Conservation (phyloP, 2,329 filamentous ascomycete species). For the Lasiodiplodia hormozganensis region DNA sequence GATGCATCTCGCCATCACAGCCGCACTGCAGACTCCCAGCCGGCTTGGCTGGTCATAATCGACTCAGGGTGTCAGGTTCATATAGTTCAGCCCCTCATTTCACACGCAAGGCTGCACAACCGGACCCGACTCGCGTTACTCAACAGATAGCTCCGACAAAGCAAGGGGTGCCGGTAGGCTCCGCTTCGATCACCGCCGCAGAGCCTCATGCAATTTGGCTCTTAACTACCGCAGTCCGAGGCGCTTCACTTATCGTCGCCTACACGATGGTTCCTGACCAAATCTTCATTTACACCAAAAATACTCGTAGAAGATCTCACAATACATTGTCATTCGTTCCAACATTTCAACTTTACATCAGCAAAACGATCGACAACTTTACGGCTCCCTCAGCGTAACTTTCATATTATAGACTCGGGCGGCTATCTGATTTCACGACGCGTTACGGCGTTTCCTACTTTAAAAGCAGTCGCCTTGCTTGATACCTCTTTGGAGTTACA, state of each 20-base stretch:
- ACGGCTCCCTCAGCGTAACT: neutral
- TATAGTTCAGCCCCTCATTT: no score
- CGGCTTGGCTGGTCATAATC: no score
- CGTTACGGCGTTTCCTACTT: neutral
- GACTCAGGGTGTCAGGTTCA: no score
- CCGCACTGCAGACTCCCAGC: no score
- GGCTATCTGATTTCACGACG: neutral
- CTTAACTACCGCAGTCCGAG: neutral
- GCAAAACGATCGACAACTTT: neutral
- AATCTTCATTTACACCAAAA: constrained; percentile 17
- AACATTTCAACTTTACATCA: neutral
- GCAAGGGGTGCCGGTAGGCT: neutral
- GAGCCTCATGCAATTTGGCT: neutral
- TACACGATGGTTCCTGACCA: constrained; percentile 3
- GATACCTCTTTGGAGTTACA: neutral
- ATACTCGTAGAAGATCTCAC: constrained; percentile 19
- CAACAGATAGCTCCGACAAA: neutral
- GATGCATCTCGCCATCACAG: no score
- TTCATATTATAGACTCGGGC: neutral
- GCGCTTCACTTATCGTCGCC: neutral
- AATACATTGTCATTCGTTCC: constrained; percentile 1
- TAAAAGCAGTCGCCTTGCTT: neutral
- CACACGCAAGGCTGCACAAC: neutral
- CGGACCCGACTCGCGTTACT: neutral
- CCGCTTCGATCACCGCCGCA: neutral